Evolutionary conservation across 169 alveolate genomes (phyloP).

Genomic region (Cryptosporidium meleagridis): DNA sequence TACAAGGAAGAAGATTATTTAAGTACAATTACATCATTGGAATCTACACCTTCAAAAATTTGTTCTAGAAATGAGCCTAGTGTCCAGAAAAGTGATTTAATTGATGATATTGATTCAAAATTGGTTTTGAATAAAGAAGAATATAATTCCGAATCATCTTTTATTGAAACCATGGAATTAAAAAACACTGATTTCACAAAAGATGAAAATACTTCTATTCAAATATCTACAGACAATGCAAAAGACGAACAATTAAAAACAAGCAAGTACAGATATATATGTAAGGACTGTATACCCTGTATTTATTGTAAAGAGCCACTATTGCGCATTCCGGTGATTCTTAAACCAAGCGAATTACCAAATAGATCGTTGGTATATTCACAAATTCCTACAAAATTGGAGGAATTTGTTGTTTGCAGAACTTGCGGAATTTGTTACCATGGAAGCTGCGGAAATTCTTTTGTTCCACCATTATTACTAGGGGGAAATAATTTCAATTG

Average conservation of each 20-base stretch:
- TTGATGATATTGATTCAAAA: neutral
- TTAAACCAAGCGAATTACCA: conserved; percentile 59
- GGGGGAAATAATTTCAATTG: conserved; percentile 56
- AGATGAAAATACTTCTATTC: neutral
- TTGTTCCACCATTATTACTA: conserved; percentile 55
- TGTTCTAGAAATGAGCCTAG: neutral
- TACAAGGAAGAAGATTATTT: neutral
- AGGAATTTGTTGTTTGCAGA: conserved; percentile 57
- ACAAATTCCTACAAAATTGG: conserved; percentile 55
- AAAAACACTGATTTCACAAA: neutral
- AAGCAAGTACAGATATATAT: neutral
- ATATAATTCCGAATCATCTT: neutral
- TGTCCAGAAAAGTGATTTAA: neutral
- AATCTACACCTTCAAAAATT: neutral
- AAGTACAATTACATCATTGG: conserved; percentile 1
- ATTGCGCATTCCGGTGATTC: conserved; percentile 18
- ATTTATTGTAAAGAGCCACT: conserved; percentile 53
- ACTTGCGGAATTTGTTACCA: conserved; percentile 44
- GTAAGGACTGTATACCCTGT: conserved; percentile 46
- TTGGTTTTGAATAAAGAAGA: neutral
- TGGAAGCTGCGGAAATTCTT: conserved; percentile 58
- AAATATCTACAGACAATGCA: neutral
- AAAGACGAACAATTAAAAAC: neutral
- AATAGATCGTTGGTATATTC: conserved; percentile 33
- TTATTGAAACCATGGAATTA: neutral